These are phyloP conservation scores for Backusella parvicylindrica DNA, from an alignment of 192 early-diverging fungal species.

Conservation along the genomic window DNA sequence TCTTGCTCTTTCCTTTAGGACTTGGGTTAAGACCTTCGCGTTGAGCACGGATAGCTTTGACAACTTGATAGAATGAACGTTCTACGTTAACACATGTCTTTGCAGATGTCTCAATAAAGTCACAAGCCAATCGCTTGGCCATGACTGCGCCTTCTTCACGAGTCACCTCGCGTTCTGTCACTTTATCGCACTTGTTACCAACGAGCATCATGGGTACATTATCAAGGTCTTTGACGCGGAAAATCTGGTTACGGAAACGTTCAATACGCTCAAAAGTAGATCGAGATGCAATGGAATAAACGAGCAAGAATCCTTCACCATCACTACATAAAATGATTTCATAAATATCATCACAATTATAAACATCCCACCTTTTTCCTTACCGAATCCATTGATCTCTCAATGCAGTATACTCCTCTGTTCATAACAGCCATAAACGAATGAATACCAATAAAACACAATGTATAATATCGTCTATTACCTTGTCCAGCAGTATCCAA, in stretches of 20 bases:
- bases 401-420: conserved; percentile 74
- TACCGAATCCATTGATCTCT: conserved; percentile 73
- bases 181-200: conserved; percentile 88
- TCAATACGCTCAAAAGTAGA: conserved; percentile 84
- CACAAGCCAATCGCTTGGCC: conserved; percentile 68
- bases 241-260: conserved; percentile 81
- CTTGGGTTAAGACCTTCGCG: conserved; percentile 35
- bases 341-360: neutral
- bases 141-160: conserved; percentile 74
- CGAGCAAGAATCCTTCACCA: conserved; percentile 88
- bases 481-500: conserved; percentile 92
- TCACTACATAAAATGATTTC: neutral
- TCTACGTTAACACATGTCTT: conserved; percentile 89
- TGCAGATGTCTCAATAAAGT: conserved; percentile 84
- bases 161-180: conserved; percentile 76
- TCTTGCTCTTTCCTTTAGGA: conserved; percentile 8
- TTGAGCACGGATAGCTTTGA: conserved; percentile 68
- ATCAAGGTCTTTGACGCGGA: conserved; percentile 82
- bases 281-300: conserved; percentile 84
- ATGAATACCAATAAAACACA: no score
- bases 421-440: neutral
- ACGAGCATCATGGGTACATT: conserved; percentile 84
- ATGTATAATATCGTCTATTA: neutral
- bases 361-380: conserved; percentile 30
- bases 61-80: conserved; percentile 74